Conservation (phyloP, 192 early-diverging fungal genomes). For the Kappamyces sp. region DNA sequence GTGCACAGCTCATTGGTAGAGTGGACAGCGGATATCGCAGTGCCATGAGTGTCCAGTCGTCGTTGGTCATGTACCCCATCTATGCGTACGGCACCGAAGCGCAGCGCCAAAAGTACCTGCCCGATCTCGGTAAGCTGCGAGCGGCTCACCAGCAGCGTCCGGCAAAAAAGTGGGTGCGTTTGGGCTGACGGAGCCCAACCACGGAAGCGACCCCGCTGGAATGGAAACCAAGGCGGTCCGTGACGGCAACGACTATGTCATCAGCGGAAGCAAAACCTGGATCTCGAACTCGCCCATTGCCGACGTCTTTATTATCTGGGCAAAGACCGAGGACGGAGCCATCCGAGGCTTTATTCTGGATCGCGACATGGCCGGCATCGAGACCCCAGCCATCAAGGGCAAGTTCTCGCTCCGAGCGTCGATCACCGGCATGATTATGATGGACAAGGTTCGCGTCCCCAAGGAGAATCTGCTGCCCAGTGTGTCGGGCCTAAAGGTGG, state of each 20-base stretch:
- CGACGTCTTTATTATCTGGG: conserved; percentile 96
- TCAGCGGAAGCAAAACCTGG: conserved; percentile 96
- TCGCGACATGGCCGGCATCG: conserved; percentile 83
- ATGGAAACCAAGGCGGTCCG: conserved; percentile 89
- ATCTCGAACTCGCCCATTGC: conserved; percentile 98
- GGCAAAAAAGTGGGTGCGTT: conserved; percentile 88
- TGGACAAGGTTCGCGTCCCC: conserved; percentile 95
- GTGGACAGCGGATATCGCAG: conserved; percentile 95
- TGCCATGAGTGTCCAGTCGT: conserved; percentile 97
- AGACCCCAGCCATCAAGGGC: conserved; percentile 84
- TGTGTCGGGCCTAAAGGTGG: conserved; percentile 67
- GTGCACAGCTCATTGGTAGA: conserved; percentile 30
- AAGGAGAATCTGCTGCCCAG: conserved; percentile 86
- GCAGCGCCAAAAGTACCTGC: conserved; percentile 89
- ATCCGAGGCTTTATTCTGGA: conserved; percentile 95
- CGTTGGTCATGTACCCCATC: conserved; percentile 98
- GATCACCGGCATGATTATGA: conserved; percentile 95
- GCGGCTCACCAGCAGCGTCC: conserved; percentile 45
- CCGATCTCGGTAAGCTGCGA: conserved; percentile 58
- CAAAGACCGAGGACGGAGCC: conserved; percentile 75
- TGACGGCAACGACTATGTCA: conserved; percentile 60
- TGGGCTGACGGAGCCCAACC: conserved; percentile 97
- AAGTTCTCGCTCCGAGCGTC: conserved; percentile 94
- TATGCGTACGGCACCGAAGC: conserved; percentile 82
- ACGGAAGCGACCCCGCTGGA: conserved; percentile 86